Evolutionary conservation across 139 green algal species (phyloP).

Genomic region (Coccomyxa sp.): DNA sequence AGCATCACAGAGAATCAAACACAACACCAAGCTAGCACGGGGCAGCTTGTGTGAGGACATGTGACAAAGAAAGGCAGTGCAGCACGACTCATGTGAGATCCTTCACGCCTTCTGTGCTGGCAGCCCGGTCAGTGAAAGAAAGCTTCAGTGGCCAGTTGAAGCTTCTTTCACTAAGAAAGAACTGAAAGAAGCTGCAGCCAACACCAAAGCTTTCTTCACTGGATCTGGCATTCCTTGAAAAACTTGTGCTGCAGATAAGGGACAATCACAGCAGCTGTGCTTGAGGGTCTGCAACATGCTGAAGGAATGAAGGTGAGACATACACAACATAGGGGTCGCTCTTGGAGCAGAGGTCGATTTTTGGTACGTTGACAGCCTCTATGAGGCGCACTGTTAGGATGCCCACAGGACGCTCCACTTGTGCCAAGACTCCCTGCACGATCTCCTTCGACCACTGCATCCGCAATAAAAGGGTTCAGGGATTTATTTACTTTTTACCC

Average conservation of each 20-base stretch:
- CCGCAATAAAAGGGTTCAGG: background rate
- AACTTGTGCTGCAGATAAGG: background rate
- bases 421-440: background rate
- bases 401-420: background rate
- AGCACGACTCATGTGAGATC: too few relatives aligned
- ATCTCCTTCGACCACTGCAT: background rate
- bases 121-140: too few relatives aligned
- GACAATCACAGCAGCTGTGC: background rate
- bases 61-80: too few relatives aligned
- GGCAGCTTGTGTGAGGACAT: too few relatives aligned
- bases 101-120: too few relatives aligned
- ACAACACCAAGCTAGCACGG: too few relatives aligned
- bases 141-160: too few relatives aligned
- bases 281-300: background rate
- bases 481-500: background rate
- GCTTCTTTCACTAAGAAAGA: too few relatives aligned
- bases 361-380: slow-evolving; percentile 3
- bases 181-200: too few relatives aligned
- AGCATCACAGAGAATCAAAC: too few relatives aligned
- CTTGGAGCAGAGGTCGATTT: background rate
- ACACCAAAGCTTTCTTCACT: background rate
- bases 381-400: slow-evolving; percentile 5
- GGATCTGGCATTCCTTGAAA: background rate
- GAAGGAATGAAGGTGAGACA: background rate
- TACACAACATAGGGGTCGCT: slow-evolving; percentile 11